These are phyloP conservation scores for Rhizoclosmatium globosum DNA, from an alignment of 192 early-diverging fungal species.

Conservation along the genomic window DNA sequence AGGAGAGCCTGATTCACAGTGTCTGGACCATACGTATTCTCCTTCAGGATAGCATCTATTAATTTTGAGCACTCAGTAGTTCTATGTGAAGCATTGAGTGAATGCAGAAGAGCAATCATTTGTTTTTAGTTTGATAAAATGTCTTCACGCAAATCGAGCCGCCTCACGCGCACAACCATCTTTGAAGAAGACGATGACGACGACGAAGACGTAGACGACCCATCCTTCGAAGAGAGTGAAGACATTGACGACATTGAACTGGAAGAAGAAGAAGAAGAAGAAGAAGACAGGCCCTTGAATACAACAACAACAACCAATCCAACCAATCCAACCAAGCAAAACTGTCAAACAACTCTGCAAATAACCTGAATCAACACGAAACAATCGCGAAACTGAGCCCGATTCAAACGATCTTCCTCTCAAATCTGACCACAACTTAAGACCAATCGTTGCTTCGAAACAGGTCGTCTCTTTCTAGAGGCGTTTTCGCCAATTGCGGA, in stretches of 20 bases:
- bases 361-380: neutral
- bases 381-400: neutral
- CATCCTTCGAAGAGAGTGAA: neutral
- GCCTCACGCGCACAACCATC: too few species aligned
- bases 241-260: neutral
- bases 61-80: neutral
- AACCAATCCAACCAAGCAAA: neutral
- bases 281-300: neutral
- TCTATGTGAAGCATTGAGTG: neutral
- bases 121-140: neutral
- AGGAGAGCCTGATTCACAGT: neutral
- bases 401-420: conserved; percentile 48
- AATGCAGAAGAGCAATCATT: neutral
- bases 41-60: neutral
- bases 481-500: conserved; percentile 96
- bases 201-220: too few species aligned
- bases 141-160: too few species aligned
- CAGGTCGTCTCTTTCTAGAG: conserved; percentile 90
- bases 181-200: too few species aligned
- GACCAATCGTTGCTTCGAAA: conserved; percentile 91
- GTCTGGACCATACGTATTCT: neutral
- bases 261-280: neutral
- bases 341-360: neutral
- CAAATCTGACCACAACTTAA: conserved; percentile 85
- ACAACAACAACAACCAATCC: neutral